Percentiles rank a stretch among this genome's conserved stretches.
phyloP scores from a whole-genome alignment of 2,329 filamentous ascomycete genomes.

The Ophioceras dolichostomum region DNA sequence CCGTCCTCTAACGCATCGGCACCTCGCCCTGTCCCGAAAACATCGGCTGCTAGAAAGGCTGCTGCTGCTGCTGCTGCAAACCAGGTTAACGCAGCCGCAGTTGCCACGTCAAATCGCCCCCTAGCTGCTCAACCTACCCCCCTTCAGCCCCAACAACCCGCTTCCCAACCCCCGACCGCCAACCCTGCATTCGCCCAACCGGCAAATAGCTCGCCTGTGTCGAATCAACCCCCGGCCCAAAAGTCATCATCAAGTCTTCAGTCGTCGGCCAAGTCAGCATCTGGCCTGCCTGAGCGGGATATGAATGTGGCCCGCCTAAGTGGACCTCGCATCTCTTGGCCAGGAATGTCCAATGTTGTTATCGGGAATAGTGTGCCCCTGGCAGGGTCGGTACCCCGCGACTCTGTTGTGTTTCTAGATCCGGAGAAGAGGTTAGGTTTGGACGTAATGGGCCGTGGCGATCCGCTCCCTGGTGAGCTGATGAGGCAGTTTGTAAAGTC shows the following conservation, averaged over 20 bases:
- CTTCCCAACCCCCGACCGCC: too few relatives aligned
- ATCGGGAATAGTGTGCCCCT: not conserved
- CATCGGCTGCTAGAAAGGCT: too few relatives aligned
- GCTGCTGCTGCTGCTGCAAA: too few relatives aligned
- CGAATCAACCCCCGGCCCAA: not conserved
- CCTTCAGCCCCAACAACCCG: too few relatives aligned
- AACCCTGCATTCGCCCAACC: not conserved
- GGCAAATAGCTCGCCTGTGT: not conserved
- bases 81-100: too few relatives aligned
- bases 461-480: not conserved
- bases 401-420: constrained; percentile 1
- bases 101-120: too few relatives aligned
- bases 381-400: not conserved
- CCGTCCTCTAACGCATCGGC: too few relatives aligned
- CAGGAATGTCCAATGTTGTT: constrained; percentile 1
- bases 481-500: constrained; percentile 2
- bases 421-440: not conserved
- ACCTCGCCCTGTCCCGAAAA: too few relatives aligned
- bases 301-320: not conserved
- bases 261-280: too few relatives aligned
- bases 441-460: constrained; percentile 1
- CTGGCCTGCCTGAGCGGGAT: constrained; percentile 1
- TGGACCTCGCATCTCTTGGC: not conserved
- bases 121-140: too few relatives aligned
- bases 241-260: too few relatives aligned